Percentiles rank a stretch among this genome's conserved stretches.
Conservation (phyloP, 202 grass and related monocot species). For the Eragrostis tef region DNA sequence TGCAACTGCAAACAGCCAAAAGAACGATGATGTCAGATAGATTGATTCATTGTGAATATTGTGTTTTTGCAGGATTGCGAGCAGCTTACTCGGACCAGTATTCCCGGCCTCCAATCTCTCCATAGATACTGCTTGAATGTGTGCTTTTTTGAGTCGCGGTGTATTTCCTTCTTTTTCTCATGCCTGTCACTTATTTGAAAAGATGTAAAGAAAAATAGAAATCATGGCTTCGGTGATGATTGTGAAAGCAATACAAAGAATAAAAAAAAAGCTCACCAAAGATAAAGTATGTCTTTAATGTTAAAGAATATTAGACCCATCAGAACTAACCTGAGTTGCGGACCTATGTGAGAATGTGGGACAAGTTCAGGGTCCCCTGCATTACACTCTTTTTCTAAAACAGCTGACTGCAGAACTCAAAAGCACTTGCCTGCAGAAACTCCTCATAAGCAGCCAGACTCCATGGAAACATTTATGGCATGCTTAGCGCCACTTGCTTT, state of each 20-base stretch:
- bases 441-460: too few species aligned
- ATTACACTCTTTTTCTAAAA: too few species aligned
- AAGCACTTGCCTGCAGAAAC: too few species aligned
- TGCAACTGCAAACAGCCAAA: background rate
- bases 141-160: background rate
- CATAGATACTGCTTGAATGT: constrained; percentile 47
- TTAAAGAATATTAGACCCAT: too few species aligned
- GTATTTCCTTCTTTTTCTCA: background rate
- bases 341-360: too few species aligned
- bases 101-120: background rate
- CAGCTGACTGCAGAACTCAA: too few species aligned
- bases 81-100: constrained; percentile 48
- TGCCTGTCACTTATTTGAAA: constrained; percentile 11
- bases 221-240: background rate
- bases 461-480: too few species aligned
- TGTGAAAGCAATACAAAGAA: constrained; percentile 24
- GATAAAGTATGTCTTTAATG: too few species aligned
- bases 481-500: too few species aligned
- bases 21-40: background rate
- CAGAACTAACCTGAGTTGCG: too few species aligned
- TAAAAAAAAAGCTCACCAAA: background rate
- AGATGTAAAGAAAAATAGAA: constrained; percentile 28
- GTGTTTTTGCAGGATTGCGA: constrained; percentile 47
- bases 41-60: constrained; percentile 15
- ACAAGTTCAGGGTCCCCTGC: too few species aligned